These are phyloP conservation scores for Pleurotus eryngii DNA, from an alignment of 768 basidiomycete species.

Conservation along the genomic window DNA sequence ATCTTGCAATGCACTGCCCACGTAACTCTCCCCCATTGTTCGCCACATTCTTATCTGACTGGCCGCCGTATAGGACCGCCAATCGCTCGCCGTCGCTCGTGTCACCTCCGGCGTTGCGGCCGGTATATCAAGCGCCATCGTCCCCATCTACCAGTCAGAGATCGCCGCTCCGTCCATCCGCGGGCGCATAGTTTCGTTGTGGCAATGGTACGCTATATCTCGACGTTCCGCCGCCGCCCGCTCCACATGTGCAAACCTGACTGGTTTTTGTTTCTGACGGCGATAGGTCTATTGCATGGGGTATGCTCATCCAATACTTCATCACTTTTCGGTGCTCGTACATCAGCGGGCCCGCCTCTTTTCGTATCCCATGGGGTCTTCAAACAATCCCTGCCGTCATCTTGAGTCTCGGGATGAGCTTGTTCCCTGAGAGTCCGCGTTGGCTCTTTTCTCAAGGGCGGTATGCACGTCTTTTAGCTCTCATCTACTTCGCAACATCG, in stretches of 20 bases:
- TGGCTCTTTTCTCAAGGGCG: conserved; percentile 64
- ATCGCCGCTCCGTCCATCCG: conserved; percentile 67
- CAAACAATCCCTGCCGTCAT: conserved; percentile 78
- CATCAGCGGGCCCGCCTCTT: conserved; percentile 65
- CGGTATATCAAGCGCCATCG: conserved; percentile 61
- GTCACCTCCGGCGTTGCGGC: conserved; percentile 67
- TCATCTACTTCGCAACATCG: neutral
- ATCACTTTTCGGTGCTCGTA: conserved; percentile 74
- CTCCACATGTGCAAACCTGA: no score
- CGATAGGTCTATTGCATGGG: conserved; percentile 65
- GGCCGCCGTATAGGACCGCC: conserved; percentile 46
- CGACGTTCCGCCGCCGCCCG: neutral
- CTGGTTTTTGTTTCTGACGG: no score
- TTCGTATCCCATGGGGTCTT: conserved; percentile 78
- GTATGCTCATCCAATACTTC: conserved; percentile 73
- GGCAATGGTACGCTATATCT: conserved; percentile 52
- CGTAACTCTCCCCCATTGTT: conserved; percentile 21
- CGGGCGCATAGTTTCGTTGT: conserved; percentile 71
- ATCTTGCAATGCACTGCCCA: conserved; percentile 63
- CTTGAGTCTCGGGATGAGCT: conserved; percentile 61
- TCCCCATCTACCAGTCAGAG: conserved; percentile 75
- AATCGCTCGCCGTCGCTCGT: conserved; percentile 72
- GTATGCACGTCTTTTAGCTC: conserved; percentile 22
- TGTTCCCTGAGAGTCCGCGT: conserved; percentile 71
- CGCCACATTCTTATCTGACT: conserved; percentile 1